phyloP scores from a whole-genome alignment of 2,329 filamentous ascomycete genomes.

The Zasmidium citrigriseum region DNA sequence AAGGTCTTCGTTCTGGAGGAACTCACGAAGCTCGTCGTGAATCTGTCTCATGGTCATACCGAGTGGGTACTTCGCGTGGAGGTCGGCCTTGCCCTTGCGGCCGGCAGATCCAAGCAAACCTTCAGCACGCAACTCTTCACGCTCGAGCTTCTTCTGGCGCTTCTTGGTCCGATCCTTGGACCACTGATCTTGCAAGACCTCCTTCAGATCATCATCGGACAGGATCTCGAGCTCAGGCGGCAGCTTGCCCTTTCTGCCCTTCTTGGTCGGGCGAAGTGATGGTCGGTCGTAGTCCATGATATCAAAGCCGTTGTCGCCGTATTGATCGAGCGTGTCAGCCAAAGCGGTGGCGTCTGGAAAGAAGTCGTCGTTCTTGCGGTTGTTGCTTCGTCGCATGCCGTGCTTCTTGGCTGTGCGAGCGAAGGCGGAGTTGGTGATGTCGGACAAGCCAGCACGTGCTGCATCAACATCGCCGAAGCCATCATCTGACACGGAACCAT shows the following conservation, averaged over 20 bases:
- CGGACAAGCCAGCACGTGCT: slow-evolving; percentile 32
- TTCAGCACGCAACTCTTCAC: slow-evolving; percentile 47
- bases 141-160: slow-evolving; percentile 48
- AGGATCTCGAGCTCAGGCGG: slow-evolving; percentile 40
- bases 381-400: slow-evolving; percentile 20
- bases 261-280: slow-evolving; percentile 65
- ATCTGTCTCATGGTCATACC: slow-evolving; percentile 73
- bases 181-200: slow-evolving; percentile 43
- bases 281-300: slow-evolving; percentile 80
- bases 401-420: slow-evolving; percentile 21
- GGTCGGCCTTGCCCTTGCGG: slow-evolving; percentile 44
- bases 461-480: slow-evolving; percentile 32
- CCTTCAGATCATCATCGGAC: slow-evolving; percentile 47
- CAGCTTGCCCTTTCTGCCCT: slow-evolving; percentile 56
- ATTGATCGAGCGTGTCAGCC: slow-evolving; percentile 61
- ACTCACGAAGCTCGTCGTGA: slow-evolving; percentile 69
- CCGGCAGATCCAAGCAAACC: slow-evolving; percentile 41
- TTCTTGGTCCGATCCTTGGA: slow-evolving; percentile 49
- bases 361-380: slow-evolving; percentile 28
- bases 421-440: slow-evolving; percentile 27
- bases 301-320: slow-evolving; percentile 74
- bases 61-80: slow-evolving; percentile 69
- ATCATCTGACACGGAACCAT: slow-evolving; percentile 17
- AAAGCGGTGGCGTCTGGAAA: slow-evolving; percentile 59
- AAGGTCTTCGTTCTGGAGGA: slow-evolving; percentile 64